Base-by-base conservation (phyloP, 2,329 filamentous ascomycete genomes). In the Metarhizium brunneum region DNA sequence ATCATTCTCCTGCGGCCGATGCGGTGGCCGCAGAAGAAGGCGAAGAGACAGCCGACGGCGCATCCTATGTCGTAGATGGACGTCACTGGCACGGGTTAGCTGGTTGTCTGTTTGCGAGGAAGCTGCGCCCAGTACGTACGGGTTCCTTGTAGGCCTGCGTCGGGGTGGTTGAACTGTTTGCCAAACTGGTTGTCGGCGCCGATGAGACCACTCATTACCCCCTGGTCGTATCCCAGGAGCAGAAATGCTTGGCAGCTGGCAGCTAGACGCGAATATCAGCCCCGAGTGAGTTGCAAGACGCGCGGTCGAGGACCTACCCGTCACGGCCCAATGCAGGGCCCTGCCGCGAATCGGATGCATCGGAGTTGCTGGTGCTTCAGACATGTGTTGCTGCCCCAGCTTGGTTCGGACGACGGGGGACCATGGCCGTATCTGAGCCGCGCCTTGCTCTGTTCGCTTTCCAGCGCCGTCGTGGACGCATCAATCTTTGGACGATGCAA, bases 1-100 rank as follows among this genome's bases (percentile, higher is more conserved):
- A 76, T 72, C 62, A 72, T 72, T 4, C 62, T 67, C 59, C 68
- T 71, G 29, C 75, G 66, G 52, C 76, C 75, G 18, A 77, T 57
- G 18, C 66, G 60, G 57, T 78, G 68, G 53, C 75, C 66, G 53
- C 75, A 59, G 56, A 72, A 66, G 40, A 66, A 66, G 16, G 61
- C 64, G 6, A 65, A 53, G 8, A 71, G 59, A 54, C 63, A 68
- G 13, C 69, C 68, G 11, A 60, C 38, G 2, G 62, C 66, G 55
- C 64, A 68, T 32, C 69, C 67, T 43, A 71, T 70, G 56, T 71
- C 66, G 58, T 70, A 71, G 6, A 70, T 55, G 0, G 66, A 61
- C 1, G 63, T 65, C 47, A 71, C 49, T 51, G 20, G 18, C 13
- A 18, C 11, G 13, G 30, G 49, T 50, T 50, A 35, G 48, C 18